Percentiles rank a stretch among this genome's conserved stretches.
phyloP scores from a whole-genome alignment of 2,329 filamentous ascomycete genomes.

The Domatiomyces catenatus region DNA sequence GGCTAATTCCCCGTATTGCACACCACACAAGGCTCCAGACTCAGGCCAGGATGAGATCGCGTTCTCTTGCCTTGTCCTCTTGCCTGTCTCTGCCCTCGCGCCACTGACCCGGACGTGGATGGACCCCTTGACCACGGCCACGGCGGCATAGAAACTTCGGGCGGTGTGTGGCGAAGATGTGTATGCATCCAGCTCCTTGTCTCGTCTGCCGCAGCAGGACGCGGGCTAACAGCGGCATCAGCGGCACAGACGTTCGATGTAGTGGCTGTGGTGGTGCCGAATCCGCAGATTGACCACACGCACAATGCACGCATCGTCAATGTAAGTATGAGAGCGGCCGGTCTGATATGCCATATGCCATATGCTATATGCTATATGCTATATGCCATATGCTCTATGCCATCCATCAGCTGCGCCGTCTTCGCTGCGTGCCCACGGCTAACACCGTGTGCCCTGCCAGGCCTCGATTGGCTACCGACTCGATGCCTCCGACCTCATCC shows the following conservation, averaged over 20 bases:
- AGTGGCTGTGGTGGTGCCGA: constrained; percentile 13
- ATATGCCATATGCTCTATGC: neutral
- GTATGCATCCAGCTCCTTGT: constrained; percentile 17
- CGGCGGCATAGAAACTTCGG: neutral
- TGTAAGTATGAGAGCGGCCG: constrained; percentile 20
- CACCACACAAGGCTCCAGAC: neutral
- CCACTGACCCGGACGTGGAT: neutral
- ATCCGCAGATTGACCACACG: constrained; percentile 12
- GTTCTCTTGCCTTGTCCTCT: neutral
- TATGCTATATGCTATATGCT: no score
- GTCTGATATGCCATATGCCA: constrained; percentile 10
- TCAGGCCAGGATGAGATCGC: neutral
- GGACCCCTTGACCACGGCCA: neutral
- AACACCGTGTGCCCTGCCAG: constrained; percentile 6
- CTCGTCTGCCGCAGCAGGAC: constrained; percentile 12
- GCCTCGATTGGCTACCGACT: constrained; percentile 19
- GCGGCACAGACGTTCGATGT: constrained; percentile 13
- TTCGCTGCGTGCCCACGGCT: constrained; percentile 1
- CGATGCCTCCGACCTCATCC: constrained; percentile 42
- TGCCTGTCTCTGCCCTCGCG: neutral
- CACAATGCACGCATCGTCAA: constrained; percentile 22
- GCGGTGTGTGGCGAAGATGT: neutral
- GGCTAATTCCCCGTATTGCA: no score
- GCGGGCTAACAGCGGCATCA: constrained; percentile 1
- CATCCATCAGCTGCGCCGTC: no score